These are phyloP conservation scores for Venturia aucupariae DNA, from an alignment of 2,329 filamentous ascomycete species.

Conservation along the genomic window DNA sequence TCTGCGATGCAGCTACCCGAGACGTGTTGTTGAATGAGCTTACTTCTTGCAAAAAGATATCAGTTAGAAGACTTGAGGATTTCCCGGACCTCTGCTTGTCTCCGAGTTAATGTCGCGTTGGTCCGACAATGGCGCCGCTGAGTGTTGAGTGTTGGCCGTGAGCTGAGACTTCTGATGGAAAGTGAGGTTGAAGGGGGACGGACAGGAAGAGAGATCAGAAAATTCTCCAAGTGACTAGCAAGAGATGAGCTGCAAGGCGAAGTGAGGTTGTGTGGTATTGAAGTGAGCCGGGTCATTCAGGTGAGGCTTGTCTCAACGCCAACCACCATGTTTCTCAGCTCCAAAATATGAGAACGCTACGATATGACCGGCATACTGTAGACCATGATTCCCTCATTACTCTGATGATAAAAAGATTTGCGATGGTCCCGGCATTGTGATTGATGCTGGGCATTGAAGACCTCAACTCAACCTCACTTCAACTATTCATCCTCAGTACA, in stretches of 20 bases:
- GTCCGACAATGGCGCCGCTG: not conserved
- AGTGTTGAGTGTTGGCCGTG: not conserved
- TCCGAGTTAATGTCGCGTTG: not conserved
- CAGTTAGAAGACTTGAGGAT: not conserved
- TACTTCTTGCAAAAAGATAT: not conserved
- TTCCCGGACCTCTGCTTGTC: not conserved
- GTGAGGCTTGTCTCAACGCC: not conserved
- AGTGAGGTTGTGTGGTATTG: not conserved
- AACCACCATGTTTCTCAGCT: not conserved
- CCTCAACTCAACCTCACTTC: not conserved
- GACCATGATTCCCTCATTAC: too few species aligned
- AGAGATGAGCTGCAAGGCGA: not conserved
- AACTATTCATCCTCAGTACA: not conserved
- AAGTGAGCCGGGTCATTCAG: not conserved
- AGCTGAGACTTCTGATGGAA: not conserved
- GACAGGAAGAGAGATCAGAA: not conserved
- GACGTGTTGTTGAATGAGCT: not conserved
- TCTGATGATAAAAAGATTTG: too few species aligned
- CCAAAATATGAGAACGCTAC: not conserved
- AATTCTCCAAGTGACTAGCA: not conserved
- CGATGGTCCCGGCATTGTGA: not conserved
- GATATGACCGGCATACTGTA: not conserved
- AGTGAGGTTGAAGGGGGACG: not conserved
- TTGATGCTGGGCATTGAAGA: not conserved
- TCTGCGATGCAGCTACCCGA: not conserved